Evolutionary conservation across 495 filamentous ascomycete genomes (phyloP).

Genomic region (Xylaria scruposa): DNA sequence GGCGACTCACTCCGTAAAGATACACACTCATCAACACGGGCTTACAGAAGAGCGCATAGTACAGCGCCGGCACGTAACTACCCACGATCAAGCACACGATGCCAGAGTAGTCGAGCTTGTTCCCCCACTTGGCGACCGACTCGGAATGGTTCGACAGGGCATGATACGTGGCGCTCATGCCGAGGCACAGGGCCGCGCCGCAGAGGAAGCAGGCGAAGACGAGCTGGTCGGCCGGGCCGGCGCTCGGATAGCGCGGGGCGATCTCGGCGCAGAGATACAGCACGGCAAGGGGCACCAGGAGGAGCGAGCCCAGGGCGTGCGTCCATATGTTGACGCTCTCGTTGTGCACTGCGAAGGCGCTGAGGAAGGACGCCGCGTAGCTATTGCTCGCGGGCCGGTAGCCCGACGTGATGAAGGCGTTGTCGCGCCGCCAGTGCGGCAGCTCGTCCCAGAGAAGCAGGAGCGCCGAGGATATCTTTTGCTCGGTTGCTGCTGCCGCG

Average conservation of each 20-base stretch:
- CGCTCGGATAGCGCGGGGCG: conserved; percentile 70
- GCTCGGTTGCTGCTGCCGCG: conserved; percentile 36
- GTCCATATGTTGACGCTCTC: conserved; percentile 95
- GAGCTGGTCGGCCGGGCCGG: conserved; percentile 63
- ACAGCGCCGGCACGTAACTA: conserved; percentile 83
- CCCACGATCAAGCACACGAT: conserved; percentile 90
- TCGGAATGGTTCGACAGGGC: conserved; percentile 51
- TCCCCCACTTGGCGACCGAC: conserved; percentile 53
- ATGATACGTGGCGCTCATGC: conserved; percentile 80
- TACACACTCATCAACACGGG: conserved; percentile 69
- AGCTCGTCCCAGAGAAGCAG: conserved; percentile 53
- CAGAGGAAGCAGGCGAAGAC: conserved; percentile 82
- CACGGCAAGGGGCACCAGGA: conserved; percentile 49
- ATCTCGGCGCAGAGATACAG: conserved; percentile 48
- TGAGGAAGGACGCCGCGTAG: conserved; percentile 43
- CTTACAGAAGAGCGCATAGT: conserved; percentile 82
- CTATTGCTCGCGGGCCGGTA: conserved; percentile 51
- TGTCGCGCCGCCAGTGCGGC: conserved; percentile 54
- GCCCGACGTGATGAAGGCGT: conserved; percentile 50
- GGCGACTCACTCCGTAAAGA: conserved; percentile 69
- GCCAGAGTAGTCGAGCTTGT: conserved; percentile 84
- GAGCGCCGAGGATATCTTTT: conserved; percentile 37
- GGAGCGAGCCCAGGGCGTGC: conserved; percentile 72
- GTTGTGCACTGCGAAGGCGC: conserved; percentile 66
- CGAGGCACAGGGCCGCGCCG: conserved; percentile 76